Conservation (phyloP, 345 rosid genomes). For the Brassica napus region DNA sequence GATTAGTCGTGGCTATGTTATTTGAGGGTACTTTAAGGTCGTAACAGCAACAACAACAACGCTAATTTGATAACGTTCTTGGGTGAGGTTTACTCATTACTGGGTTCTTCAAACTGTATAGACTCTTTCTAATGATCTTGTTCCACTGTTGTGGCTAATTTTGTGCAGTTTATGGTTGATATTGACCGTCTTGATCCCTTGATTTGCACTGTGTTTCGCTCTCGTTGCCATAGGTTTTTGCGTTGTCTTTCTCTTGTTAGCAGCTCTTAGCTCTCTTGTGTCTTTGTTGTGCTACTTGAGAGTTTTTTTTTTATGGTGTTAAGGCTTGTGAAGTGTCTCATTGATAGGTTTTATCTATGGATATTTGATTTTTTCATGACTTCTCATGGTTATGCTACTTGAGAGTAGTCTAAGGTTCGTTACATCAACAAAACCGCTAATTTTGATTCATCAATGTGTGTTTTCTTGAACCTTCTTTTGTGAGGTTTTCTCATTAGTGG, state of each 20-base stretch:
- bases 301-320: neutral
- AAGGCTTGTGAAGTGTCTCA: neutral
- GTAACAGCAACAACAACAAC: neutral
- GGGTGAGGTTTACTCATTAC: no score
- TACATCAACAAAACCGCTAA: neutral
- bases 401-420: neutral
- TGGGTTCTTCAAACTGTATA: no score
- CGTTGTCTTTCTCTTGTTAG: no score
- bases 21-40: neutral
- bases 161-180: no score
- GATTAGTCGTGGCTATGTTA: neutral
- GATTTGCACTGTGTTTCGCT: no score
- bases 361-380: neutral
- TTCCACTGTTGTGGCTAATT: no score
- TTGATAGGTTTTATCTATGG: neutral
- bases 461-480: neutral
- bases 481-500: neutral
- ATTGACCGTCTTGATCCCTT: no score
- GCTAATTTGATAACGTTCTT: neutral
- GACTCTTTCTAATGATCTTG: no score
- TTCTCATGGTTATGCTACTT: neutral
- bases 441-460: neutral
- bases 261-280: no score
- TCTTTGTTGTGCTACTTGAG: no score
- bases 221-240: no score